Percentiles rank a stretch among this genome's conserved stretches.
Conservation (phyloP, 495 filamentous ascomycete species). For the Neurospora hispaniola region DNA sequence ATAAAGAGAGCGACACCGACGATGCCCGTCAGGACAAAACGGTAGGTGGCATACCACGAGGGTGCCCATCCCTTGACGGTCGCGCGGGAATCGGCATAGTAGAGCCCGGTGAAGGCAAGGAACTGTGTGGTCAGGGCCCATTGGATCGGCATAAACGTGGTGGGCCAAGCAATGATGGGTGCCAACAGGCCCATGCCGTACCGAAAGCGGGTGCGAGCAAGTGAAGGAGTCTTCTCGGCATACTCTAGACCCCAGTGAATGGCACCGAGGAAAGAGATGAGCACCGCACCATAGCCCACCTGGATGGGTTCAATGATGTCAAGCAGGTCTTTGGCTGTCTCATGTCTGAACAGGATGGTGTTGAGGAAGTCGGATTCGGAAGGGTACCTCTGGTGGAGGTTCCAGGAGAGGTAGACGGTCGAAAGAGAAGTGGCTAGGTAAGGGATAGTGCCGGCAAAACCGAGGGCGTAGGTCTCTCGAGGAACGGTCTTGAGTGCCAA, state of each 20-base stretch:
- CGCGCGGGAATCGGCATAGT: slow-evolving; percentile 76
- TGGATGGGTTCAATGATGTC: slow-evolving; percentile 83
- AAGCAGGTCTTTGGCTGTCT: slow-evolving; percentile 63
- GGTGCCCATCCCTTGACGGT: slow-evolving; percentile 74
- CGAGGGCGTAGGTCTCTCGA: slow-evolving; percentile 67
- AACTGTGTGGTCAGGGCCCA: slow-evolving; percentile 89
- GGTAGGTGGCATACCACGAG: slow-evolving; percentile 84
- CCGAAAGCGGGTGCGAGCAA: slow-evolving; percentile 38
- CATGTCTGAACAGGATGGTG: slow-evolving; percentile 48
- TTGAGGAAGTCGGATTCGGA: slow-evolving; percentile 46
- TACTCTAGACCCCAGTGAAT: slow-evolving; percentile 86
- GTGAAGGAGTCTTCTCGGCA: slow-evolving; percentile 33
- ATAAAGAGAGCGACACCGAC: slow-evolving; percentile 83
- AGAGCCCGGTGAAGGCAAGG: slow-evolving; percentile 75
- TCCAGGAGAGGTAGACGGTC: slow-evolving; percentile 79
- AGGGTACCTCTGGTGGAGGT: slow-evolving; percentile 57
- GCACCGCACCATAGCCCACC: slow-evolving; percentile 85
- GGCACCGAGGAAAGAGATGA: slow-evolving; percentile 92
- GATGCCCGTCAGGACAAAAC: slow-evolving; percentile 89
- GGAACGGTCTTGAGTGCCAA: slow-evolving; percentile 72
- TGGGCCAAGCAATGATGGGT: slow-evolving; percentile 87
- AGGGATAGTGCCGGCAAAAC: slow-evolving; percentile 80
- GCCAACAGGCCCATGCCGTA: slow-evolving; percentile 78
- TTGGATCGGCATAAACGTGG: slow-evolving; percentile 73
- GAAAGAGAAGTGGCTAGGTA: slow-evolving; percentile 81